Base-by-base conservation (phyloP, 129 eudicot species). In the Lactuca saligna region DNA sequence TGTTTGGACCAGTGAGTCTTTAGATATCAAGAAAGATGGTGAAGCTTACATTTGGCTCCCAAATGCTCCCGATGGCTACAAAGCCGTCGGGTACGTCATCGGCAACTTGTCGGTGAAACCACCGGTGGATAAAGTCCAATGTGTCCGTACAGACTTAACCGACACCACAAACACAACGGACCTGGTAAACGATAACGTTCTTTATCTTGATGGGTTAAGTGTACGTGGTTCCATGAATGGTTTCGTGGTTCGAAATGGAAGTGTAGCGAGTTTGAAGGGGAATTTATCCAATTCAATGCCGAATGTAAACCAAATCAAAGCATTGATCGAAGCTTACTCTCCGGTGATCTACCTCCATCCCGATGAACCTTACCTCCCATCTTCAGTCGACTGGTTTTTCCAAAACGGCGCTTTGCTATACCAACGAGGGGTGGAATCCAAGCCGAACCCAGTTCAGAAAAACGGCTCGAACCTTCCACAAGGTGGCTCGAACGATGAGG, bases 331-430 rank as follows among this genome's bases (percentile, higher is more conserved):
- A 66, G 68, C 87, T 13, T 83, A 83, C 49, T 33, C 84, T 49
- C 87, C 87, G 33, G 73, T 72, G 32, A 63, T 83, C 15, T 80
- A 82, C 58, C 54, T 71, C 61, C 91, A 85, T 68, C 83, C 91
- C 0, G 66, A 79, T 54, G 87, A 85, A 57, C 68, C 71, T 3
- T 85, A 29, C 59, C 73, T 79, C 0, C 91, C 91, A 9, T 79
- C 91, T 25, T 73, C 83, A 4, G 85, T 82, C 5, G 66, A 79
- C 41, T 85, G 91, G 91, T 79, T 75, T 75, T 82, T 85, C 38
- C 37, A 68, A 68, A 85, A 85, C 44, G 87, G 91, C 3, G 87
- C 85, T 13, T 65, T 82, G 17, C 10, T 85, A 7, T 85, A 71
- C 62, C 63, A 73, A 16, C 77, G 57, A 73, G 85, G 87, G 15